A percentile compares a stretch with the other conserved stretches of the same genome.
Evolutionary conservation across 495 filamentous ascomycete genomes (phyloP).

Genomic region (Penicillium parvum): DNA sequence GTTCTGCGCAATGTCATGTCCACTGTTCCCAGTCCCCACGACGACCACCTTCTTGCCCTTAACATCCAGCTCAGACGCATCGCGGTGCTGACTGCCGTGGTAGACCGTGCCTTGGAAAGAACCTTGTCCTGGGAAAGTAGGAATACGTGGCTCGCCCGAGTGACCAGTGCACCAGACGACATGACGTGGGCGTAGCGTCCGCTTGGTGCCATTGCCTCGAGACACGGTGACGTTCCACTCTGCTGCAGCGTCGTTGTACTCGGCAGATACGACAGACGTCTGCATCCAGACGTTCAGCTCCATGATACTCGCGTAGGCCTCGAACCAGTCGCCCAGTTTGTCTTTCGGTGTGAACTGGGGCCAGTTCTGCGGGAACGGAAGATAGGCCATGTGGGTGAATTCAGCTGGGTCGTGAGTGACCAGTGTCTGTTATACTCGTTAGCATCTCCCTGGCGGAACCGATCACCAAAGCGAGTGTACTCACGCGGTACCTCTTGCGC

Average conservation of each 20-base stretch:
- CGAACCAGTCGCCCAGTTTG: slow-evolving; percentile 74
- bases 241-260: slow-evolving; percentile 49
- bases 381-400: slow-evolving; percentile 71
- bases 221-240: slow-evolving; percentile 58
- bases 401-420: slow-evolving; percentile 61
- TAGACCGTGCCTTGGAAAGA: slow-evolving; percentile 45
- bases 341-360: slow-evolving; percentile 70
- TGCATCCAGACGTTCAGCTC: slow-evolving; percentile 72
- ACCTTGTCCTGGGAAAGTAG: slow-evolving; percentile 41
- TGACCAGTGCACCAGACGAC: slow-evolving; percentile 50
- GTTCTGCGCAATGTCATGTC: slow-evolving; percentile 82
- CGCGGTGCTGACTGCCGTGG: slow-evolving; percentile 41
- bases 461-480: slow-evolving; percentile 1
- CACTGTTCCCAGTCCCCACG: slow-evolving; percentile 76
- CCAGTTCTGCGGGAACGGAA: slow-evolving; percentile 67
- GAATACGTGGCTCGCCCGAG: slow-evolving; percentile 45
- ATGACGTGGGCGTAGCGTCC: slow-evolving; percentile 42
- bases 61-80: slow-evolving; percentile 32
- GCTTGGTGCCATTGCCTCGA: slow-evolving; percentile 38
- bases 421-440: slow-evolving; percentile 11
- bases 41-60: slow-evolving; percentile 68
- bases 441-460: neutral
- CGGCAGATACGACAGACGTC: slow-evolving; percentile 47
- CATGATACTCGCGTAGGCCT: slow-evolving; percentile 64
- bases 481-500: slow-evolving; percentile 56